Percentiles rank a stretch among this genome's conserved stretches.
Evolutionary conservation across 108 stramenopile genomes (phyloP).

Genomic region (Nitzschia sp.): DNA sequence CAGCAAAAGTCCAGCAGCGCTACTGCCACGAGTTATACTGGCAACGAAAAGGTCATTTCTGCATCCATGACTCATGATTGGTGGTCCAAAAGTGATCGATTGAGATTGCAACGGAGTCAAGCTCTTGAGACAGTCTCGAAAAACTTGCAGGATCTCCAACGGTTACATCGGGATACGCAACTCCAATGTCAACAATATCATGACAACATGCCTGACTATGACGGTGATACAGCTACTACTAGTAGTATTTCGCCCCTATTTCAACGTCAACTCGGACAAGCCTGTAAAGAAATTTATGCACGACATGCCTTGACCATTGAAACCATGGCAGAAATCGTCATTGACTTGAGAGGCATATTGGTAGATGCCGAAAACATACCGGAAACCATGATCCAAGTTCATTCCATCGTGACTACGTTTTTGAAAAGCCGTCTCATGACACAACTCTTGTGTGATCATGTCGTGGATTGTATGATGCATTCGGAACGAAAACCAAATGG

Average conservation of each 20-base stretch:
- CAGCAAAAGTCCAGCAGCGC: not conserved
- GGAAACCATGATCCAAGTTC: not conserved
- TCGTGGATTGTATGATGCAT: conserved; percentile 10
- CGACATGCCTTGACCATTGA: conserved; percentile 77
- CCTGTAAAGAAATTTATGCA: conserved; percentile 56
- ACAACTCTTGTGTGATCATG: conserved; percentile 73
- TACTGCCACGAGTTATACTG: not conserved
- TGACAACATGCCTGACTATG: conserved; percentile 1
- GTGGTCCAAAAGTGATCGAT: not conserved
- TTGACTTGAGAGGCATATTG: conserved; percentile 29
- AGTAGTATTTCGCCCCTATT: conserved; percentile 4
- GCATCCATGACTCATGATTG: not conserved
- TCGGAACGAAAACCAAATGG: conserved; percentile 28
- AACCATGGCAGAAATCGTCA: conserved; percentile 64
- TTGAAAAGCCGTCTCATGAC: conserved; percentile 54
- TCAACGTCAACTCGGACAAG: conserved; percentile 3
- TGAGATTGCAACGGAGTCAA: not conserved
- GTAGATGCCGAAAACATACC: not conserved
- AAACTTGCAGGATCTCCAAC: conserved; percentile 1
- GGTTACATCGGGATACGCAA: conserved; percentile 12
- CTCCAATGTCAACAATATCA: conserved; percentile 3
- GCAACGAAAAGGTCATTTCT: not conserved
- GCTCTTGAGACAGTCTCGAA: not conserved
- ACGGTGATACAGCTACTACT: not conserved
- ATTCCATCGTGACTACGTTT: conserved; percentile 22